These are phyloP conservation scores for Tetracladium maxilliforme DNA, from an alignment of 2,329 filamentous ascomycete genomes.

Conservation along the genomic window DNA sequence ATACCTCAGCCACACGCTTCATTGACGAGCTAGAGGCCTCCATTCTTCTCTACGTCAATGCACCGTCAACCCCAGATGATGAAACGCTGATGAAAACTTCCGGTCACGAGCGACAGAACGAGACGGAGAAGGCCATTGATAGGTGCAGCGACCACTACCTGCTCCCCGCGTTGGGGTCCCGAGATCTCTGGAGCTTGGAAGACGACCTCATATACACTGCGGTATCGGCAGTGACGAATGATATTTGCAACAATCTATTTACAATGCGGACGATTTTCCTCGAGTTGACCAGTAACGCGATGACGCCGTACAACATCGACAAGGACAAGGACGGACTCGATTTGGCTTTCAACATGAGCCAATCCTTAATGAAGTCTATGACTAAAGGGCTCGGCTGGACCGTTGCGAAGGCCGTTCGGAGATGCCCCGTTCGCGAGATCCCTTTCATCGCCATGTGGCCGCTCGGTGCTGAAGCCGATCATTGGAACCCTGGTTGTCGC, in stretches of 20 bases:
- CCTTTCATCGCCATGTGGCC: constrained; percentile 54
- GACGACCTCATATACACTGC: constrained; percentile 30
- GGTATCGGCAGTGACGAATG: constrained; percentile 19
- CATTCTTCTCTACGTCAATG: constrained; percentile 6
- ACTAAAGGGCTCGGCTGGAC: constrained; percentile 40
- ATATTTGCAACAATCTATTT: constrained; percentile 22
- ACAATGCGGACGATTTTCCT: constrained; percentile 6
- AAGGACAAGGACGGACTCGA: no score
- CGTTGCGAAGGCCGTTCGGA: constrained; percentile 39
- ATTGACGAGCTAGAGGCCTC: neutral
- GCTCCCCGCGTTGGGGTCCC: constrained; percentile 10
- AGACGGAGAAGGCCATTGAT: constrained; percentile 21
- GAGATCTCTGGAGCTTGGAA: constrained; percentile 17
- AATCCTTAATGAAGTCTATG: constrained; percentile 15
- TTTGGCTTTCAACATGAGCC: no score
- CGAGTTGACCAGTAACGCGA: neutral
- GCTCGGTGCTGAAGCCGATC: constrained; percentile 35
- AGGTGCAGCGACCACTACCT: constrained; percentile 33
- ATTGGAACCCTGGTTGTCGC: constrained; percentile 31
- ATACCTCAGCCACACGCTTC: constrained; percentile 1
- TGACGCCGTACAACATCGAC: constrained; percentile 1
- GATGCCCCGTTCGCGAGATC: constrained; percentile 36
- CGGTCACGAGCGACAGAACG: constrained; percentile 24
- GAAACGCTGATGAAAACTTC: constrained; percentile 23
- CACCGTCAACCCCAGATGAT: constrained; percentile 19